Percentiles rank a stretch among this genome's conserved stretches.
Conservation (phyloP, 306 rosid genomes). For the Cucurbita argyrosperma region DNA sequence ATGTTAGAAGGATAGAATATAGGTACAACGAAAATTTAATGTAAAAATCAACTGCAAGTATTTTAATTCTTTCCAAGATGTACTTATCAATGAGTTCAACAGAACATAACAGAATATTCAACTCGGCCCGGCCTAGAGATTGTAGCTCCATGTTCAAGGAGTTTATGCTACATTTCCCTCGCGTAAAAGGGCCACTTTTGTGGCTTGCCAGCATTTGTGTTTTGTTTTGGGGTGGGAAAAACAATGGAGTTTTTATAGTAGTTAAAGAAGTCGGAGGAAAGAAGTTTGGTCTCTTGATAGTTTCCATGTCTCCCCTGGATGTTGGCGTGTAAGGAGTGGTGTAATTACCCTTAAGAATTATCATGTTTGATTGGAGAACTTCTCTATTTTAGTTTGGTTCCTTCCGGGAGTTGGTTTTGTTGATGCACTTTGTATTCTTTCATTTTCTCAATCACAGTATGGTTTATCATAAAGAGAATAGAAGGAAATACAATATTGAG, state of each 20-base stretch:
- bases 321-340: not conserved
- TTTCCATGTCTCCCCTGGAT: not conserved
- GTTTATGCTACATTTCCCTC: not conserved
- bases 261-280: not conserved
- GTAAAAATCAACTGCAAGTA: not conserved
- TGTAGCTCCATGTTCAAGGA: not conserved
- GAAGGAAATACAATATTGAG: not conserved
- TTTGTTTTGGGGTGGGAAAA: not conserved
- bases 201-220: not conserved
- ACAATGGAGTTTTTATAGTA: not conserved
- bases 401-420: not conserved
- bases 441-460: no score
- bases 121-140: not conserved
- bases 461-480: not conserved
- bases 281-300: not conserved
- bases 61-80: not conserved
- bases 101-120: not conserved
- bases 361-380: not conserved
- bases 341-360: not conserved
- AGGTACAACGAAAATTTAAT: not conserved
- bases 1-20: not conserved
- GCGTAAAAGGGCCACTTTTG: not conserved
- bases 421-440: not conserved
- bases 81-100: not conserved
- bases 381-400: not conserved